These are phyloP conservation scores for Bondarzewia mesenterica DNA, from an alignment of 1,284 basidiomycete species.

Conservation along the genomic window DNA sequence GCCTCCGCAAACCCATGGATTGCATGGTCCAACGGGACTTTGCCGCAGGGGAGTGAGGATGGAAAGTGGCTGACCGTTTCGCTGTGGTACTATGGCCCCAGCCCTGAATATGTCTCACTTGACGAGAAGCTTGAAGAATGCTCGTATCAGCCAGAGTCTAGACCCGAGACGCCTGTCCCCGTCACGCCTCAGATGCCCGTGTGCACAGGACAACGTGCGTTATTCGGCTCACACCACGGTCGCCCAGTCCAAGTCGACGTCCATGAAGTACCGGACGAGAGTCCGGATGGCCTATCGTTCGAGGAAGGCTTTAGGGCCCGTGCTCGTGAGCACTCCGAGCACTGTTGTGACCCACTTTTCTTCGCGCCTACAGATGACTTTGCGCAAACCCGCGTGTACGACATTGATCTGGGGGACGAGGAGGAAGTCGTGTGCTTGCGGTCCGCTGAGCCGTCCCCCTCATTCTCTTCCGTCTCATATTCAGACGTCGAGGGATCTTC, in stretches of 20 bases:
- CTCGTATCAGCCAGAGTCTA: background rate
- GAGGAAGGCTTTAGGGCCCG: no score
- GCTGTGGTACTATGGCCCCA: background rate
- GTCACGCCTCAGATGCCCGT: background rate
- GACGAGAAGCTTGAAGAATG: background rate
- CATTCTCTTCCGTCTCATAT: no score
- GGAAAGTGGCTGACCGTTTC: background rate
- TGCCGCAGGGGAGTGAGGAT: background rate
- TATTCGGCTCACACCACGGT: background rate
- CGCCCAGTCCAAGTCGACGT: background rate
- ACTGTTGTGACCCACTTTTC: background rate
- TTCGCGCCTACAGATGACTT: background rate
- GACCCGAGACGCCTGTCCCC: background rate
- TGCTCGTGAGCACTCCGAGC: no score
- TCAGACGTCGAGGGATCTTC: no score
- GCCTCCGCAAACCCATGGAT: constrained; percentile 13
- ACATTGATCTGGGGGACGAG: no score
- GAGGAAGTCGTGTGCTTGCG: background rate
- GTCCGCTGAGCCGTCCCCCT: no score
- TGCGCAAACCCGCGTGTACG: no score
- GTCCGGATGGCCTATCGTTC: no score
- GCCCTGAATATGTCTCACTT: background rate
- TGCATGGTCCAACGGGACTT: background rate
- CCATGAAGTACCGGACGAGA: no score
- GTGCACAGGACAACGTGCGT: background rate